Evolutionary conservation across 192 early-diverging fungal species (phyloP).

Genomic region (Anaeromyces robustus): DNA sequence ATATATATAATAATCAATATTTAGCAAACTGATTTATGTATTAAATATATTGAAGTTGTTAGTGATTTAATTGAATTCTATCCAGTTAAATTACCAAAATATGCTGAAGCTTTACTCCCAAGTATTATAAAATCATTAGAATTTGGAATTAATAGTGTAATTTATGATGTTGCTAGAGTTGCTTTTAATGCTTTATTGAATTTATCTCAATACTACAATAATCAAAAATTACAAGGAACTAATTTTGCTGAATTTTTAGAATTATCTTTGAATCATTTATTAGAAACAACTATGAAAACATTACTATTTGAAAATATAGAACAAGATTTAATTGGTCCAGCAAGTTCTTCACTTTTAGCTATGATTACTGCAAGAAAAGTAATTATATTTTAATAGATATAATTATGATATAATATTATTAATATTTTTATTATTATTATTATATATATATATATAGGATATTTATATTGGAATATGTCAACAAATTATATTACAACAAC

Average conservation of each 20-base stretch:
- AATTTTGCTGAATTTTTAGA: slow-evolving; percentile 13
- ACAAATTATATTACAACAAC: no score
- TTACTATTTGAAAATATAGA: slow-evolving; percentile 51
- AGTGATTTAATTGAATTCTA: slow-evolving; percentile 44
- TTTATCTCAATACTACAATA: background rate
- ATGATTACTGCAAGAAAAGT: slow-evolving; percentile 32
- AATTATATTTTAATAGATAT: background rate
- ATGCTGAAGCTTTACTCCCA: slow-evolving; percentile 28
- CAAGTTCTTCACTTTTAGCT: slow-evolving; percentile 35
- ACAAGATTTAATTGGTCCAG: slow-evolving; percentile 36
- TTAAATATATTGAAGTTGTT: slow-evolving; percentile 47
- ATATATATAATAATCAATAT: background rate
- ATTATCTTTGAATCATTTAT: slow-evolving; percentile 25
- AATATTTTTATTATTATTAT: no score
- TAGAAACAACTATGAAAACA: slow-evolving; percentile 31
- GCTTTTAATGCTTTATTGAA: slow-evolving; percentile 33
- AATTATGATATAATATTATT: no score
- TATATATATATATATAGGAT: no score
- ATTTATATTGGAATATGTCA: no score
- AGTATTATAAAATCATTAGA: slow-evolving; percentile 43
- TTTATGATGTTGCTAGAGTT: slow-evolving; percentile 34
- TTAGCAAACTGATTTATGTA: slow-evolving; percentile 43
- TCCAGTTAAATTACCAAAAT: slow-evolving; percentile 31
- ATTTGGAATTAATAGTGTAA: slow-evolving; percentile 39
- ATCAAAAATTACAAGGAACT: background rate